Evolutionary conservation across 306 rosid species (phyloP).

Genomic region (Notholithocarpus densiflorus): DNA sequence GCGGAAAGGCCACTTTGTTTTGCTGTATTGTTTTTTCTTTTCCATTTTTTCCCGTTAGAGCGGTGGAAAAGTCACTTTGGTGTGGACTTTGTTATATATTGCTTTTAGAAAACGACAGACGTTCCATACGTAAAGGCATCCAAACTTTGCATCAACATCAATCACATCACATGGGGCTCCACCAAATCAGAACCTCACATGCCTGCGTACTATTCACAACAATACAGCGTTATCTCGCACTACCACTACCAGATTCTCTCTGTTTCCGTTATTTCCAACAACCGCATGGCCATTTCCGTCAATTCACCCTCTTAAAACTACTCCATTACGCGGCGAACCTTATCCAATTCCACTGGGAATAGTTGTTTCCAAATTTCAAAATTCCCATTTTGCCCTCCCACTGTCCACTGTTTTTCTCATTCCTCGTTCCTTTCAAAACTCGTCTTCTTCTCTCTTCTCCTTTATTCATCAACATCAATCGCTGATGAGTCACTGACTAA

Average conservation of each 20-base stretch:
- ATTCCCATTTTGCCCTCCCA: slow-evolving; percentile 27
- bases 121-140: too few relatives aligned
- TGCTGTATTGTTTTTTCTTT: too few relatives aligned
- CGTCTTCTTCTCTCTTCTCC: slow-evolving; percentile 28
- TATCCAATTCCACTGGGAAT: not conserved
- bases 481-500: too few relatives aligned
- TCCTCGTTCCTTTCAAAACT: slow-evolving; percentile 26
- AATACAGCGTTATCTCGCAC: not conserved
- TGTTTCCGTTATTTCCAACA: slow-evolving; percentile 29
- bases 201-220: slow-evolving; percentile 3
- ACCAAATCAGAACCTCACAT: slow-evolving; percentile 14
- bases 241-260: not conserved
- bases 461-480: slow-evolving; percentile 9
- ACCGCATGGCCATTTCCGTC: slow-evolving; percentile 20
- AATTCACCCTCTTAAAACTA: not conserved
- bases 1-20: too few relatives aligned
- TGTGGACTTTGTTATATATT: too few relatives aligned
- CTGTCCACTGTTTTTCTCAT: not conserved
- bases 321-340: slow-evolving; percentile 31
- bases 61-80: too few relatives aligned
- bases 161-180: slow-evolving; percentile 14
- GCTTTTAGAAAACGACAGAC: too few relatives aligned
- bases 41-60: too few relatives aligned
- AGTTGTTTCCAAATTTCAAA: not conserved
- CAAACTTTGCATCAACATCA: too few relatives aligned